Conservation (phyloP, 352 stramenopile species). For the Ochromonadaceae sp. region DNA sequence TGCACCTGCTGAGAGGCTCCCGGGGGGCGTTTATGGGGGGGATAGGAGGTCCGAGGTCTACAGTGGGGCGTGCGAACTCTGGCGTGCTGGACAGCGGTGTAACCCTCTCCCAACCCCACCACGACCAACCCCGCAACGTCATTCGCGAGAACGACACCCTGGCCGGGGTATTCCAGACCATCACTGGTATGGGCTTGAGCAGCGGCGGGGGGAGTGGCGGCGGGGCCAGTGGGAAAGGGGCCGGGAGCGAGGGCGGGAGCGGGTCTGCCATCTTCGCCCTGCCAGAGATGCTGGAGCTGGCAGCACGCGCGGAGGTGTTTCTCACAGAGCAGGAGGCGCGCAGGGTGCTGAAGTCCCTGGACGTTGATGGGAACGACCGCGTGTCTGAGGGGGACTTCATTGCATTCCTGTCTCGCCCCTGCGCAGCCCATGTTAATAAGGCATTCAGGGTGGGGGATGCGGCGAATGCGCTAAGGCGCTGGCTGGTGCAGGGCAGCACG, state of each 20-base stretch:
- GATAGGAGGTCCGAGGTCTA: no score
- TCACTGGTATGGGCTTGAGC: no score
- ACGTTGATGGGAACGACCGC: not conserved
- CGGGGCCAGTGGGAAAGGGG: no score
- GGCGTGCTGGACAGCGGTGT: no score
- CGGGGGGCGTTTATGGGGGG: no score
- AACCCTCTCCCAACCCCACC: no score
- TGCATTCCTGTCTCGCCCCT: not conserved
- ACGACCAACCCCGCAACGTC: no score
- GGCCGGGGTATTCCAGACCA: not conserved
- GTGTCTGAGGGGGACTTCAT: constrained; percentile 6
- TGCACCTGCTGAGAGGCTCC: not conserved
- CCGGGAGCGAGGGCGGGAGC: no score
- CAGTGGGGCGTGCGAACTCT: not conserved
- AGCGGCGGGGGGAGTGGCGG: no score
- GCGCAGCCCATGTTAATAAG: not conserved
- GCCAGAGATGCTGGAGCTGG: constrained; percentile 6
- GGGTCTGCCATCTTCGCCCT: not conserved
- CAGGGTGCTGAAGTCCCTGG: not conserved
- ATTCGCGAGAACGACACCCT: not conserved
- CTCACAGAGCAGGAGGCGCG: constrained; percentile 9
- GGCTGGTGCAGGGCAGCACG: not conserved
- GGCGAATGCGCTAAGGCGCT: not conserved
- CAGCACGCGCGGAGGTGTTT: not conserved
- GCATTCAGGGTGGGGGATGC: not conserved